Evolutionary conservation across 139 green algal genomes (phyloP).

Genomic region (Chlorella sp.): DNA sequence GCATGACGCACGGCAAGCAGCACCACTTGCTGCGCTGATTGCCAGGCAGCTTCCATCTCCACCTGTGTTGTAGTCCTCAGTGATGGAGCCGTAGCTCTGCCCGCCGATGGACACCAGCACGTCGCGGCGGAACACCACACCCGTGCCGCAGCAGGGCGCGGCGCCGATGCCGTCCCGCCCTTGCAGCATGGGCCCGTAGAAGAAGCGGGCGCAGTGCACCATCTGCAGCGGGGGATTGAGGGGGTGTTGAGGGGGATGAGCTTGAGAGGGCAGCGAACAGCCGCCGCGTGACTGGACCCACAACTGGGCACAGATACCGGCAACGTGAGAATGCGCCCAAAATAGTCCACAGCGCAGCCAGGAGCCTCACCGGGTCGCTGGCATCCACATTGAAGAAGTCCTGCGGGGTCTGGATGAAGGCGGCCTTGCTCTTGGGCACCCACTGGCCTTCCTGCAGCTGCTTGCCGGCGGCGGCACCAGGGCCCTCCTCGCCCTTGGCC

Average conservation of each 20-base stretch:
- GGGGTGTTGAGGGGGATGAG: no score
- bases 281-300: no score
- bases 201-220: conserved; percentile 43
- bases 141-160: conserved; percentile 24
- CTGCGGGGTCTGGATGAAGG: conserved; percentile 40
- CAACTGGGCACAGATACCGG: no score
- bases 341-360: background rate
- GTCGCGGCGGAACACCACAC: conserved; percentile 33
- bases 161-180: conserved; percentile 33
- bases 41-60: no score
- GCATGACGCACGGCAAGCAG: no score
- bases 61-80: conserved; percentile 25
- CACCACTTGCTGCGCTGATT: no score
- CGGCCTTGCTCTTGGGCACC: conserved; percentile 33
- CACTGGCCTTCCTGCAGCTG: background rate
- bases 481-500: background rate
- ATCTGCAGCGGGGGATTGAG: background rate
- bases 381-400: conserved; percentile 44
- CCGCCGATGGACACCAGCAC: conserved; percentile 27
- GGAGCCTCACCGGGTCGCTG: conserved; percentile 13
- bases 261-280: no score
- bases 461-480: background rate
- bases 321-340: no score
- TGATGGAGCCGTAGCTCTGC: background rate
- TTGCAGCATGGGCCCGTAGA: conserved; percentile 28